Percentiles rank a stretch among this genome's conserved stretches.
These are phyloP conservation scores for Kluyveromyces nonfermentans DNA, from an alignment of 805 yeast genomes.

Conservation along the genomic window DNA sequence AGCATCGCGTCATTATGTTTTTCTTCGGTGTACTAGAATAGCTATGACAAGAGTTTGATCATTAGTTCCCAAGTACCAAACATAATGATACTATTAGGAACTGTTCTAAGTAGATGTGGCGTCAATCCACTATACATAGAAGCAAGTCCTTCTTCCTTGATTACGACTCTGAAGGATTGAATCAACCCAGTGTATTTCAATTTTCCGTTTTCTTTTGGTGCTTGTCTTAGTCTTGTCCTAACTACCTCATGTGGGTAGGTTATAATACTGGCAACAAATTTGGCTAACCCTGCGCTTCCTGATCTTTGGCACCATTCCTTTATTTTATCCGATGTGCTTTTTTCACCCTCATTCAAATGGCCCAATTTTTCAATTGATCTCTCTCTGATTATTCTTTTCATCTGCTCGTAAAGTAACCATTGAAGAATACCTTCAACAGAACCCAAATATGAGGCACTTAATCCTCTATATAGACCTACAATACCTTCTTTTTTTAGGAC, in stretches of 20 bases:
- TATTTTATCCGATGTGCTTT: conserved; percentile 48
- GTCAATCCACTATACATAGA: conserved; percentile 97
- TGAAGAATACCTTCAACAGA: conserved; percentile 88
- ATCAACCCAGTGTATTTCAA: conserved; percentile 84
- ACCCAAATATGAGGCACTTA: conserved; percentile 89
- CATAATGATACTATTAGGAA: conserved; percentile 96
- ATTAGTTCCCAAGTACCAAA: conserved; percentile 97
- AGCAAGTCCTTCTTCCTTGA: conserved; percentile 84
- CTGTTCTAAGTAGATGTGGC: conserved; percentile 92
- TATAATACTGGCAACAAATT: conserved; percentile 80
- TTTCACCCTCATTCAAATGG: conserved; percentile 27
- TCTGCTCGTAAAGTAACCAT: conserved; percentile 95
- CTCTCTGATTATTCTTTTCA: conserved; percentile 63
- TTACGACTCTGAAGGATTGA: conserved; percentile 77
- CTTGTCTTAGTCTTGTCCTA: conserved; percentile 90
- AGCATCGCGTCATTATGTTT: background rate
- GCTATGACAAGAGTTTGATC: conserved; percentile 43
- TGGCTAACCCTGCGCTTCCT: conserved; percentile 96
- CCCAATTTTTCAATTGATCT: conserved; percentile 32
- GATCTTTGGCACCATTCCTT: conserved; percentile 93
- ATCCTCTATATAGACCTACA: conserved; percentile 74
- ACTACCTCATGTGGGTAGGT: conserved; percentile 98
- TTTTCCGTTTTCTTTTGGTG: conserved; percentile 70
- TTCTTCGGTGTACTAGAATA: background rate
- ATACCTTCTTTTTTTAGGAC: conserved; percentile 73